A percentile compares a stretch with the other conserved stretches of the same genome.
phyloP scores from a whole-genome alignment of 2,329 filamentous ascomycete genomes.

The Coniochaeta sp. region DNA sequence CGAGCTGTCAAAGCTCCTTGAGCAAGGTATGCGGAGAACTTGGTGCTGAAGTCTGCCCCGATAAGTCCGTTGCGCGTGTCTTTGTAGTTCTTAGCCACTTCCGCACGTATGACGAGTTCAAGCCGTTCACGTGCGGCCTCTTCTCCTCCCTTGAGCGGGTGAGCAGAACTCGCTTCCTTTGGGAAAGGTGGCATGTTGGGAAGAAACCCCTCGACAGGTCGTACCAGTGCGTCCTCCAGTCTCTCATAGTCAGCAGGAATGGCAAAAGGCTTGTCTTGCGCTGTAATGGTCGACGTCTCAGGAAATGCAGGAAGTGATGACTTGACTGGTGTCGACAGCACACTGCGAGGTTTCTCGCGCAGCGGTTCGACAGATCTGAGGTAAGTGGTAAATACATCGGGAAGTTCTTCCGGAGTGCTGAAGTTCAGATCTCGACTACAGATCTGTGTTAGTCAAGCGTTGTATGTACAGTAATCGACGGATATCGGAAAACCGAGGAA shows the following conservation, averaged over 20 bases:
- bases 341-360: constrained; percentile 52
- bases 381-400: constrained; percentile 70
- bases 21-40: constrained; percentile 66
- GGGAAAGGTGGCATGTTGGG: constrained; percentile 46
- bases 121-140: constrained; percentile 51
- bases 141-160: constrained; percentile 65
- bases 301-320: constrained; percentile 51
- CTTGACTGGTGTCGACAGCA: constrained; percentile 44
- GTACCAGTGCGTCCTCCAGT: constrained; percentile 45
- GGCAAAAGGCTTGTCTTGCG: constrained; percentile 54
- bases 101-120: constrained; percentile 50
- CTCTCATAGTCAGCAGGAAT: constrained; percentile 49
- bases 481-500: background rate
- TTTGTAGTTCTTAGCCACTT: constrained; percentile 58
- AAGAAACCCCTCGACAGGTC: constrained; percentile 49
- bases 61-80: constrained; percentile 65
- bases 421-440: constrained; percentile 60
- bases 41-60: constrained; percentile 66
- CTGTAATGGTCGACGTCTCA: constrained; percentile 38
- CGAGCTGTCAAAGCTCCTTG: constrained; percentile 67
- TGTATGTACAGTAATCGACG: background rate
- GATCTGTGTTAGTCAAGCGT: constrained; percentile 9
- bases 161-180: constrained; percentile 45
- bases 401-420: constrained; percentile 49
- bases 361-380: constrained; percentile 68